Percentiles rank a stretch among this genome's conserved stretches.
phyloP scores from a whole-genome alignment of 2,329 filamentous ascomycete genomes.

The Beauveria australis region DNA sequence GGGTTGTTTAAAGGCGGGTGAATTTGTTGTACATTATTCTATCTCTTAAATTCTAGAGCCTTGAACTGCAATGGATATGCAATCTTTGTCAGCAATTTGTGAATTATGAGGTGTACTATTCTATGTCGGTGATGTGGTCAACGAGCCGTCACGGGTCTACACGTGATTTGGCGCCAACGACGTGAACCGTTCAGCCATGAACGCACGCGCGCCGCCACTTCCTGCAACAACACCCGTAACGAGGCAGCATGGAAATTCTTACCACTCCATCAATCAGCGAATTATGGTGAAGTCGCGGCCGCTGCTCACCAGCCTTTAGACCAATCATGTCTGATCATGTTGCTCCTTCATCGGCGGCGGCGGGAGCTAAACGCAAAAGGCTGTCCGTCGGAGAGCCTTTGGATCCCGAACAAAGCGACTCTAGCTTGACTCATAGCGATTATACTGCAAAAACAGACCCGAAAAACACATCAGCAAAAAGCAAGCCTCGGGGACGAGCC shows the following conservation, averaged over 20 bases:
- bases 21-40: conserved; percentile 10
- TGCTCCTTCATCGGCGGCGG: background rate
- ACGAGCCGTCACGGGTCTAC: background rate
- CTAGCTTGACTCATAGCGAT: background rate
- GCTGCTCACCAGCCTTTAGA: background rate
- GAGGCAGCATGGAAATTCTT: background rate
- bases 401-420: background rate
- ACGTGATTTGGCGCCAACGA: conserved; percentile 11
- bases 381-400: background rate
- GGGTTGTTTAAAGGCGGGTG: background rate
- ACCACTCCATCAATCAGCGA: background rate
- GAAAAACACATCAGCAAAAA: background rate
- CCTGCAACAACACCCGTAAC: background rate
- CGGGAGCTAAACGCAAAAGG: conserved; percentile 2
- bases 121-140: background rate
- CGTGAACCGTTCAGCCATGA: background rate
- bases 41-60: background rate
- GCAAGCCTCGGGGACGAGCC: background rate
- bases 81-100: background rate
- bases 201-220: background rate
- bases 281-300: background rate
- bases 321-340: background rate
- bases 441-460: conserved; percentile 6
- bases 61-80: background rate
- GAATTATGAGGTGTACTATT: background rate